A percentile compares a stretch with the other conserved stretches of the same genome.
These are phyloP conservation scores for Neopestalotiopsis sp. DNA, from an alignment of 2,329 filamentous ascomycete genomes.

Conservation along the genomic window DNA sequence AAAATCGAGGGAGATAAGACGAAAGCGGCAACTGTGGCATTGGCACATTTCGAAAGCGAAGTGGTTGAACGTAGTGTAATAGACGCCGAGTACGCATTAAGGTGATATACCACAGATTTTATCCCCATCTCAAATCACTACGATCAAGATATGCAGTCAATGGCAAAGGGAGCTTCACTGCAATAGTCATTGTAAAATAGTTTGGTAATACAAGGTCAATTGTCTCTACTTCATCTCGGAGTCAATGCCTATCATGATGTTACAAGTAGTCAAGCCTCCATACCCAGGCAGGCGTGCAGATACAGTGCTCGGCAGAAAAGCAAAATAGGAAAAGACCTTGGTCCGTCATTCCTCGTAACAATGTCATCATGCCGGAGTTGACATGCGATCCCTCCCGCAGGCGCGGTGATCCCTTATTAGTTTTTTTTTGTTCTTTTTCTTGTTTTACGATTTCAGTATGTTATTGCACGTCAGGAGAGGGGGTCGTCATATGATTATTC, in stretches of 20 bases:
- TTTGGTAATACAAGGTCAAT: slow-evolving; percentile 17
- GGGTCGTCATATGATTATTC: not conserved
- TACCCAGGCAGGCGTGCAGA: slow-evolving; percentile 6
- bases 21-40: not conserved
- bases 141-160: not conserved
- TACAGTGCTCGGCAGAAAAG: not conserved
- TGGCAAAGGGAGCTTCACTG: not conserved
- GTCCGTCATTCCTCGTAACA: slow-evolving; percentile 15
- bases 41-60: slow-evolving; percentile 1
- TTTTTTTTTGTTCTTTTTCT: too few species aligned
- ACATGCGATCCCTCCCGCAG: not conserved
- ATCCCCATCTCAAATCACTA: not conserved
- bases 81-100: not conserved
- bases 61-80: not conserved
- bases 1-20: slow-evolving; percentile 5
- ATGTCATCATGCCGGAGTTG: not conserved
- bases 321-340: slow-evolving; percentile 3
- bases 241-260: slow-evolving; percentile 14
- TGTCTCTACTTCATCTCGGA: slow-evolving; percentile 17
- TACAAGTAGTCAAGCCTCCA: slow-evolving; percentile 18
- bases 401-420: not conserved
- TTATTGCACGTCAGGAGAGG: not conserved
- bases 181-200: not conserved
- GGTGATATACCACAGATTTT: not conserved
- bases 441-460: not conserved